These are phyloP conservation scores for Atalantia buxifolia DNA, from an alignment of 345 rosid species.

Conservation along the genomic window DNA sequence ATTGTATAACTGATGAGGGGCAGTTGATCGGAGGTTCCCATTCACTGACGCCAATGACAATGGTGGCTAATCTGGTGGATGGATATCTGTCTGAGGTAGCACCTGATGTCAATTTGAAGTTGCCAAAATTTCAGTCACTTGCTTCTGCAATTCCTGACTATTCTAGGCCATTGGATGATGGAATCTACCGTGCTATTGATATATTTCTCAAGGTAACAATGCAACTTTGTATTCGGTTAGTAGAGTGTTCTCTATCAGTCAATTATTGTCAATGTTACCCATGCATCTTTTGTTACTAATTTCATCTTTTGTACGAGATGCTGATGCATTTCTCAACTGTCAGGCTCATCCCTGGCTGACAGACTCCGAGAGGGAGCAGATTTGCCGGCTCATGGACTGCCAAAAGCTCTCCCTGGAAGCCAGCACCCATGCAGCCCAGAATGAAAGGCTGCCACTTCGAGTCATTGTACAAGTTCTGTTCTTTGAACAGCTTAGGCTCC, in stretches of 20 bases:
- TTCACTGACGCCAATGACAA: slow-evolving; percentile 48
- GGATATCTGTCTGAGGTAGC: slow-evolving; percentile 92
- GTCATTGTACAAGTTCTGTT: slow-evolving; percentile 85
- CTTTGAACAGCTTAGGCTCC: slow-evolving; percentile 85
- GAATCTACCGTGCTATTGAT: slow-evolving; percentile 87
- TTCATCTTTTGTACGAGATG: not conserved
- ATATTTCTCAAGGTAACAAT: slow-evolving; percentile 73
- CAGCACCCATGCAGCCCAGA: slow-evolving; percentile 90
- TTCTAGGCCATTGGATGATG: slow-evolving; percentile 76
- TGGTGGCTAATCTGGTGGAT: slow-evolving; percentile 79
- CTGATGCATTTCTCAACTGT: slow-evolving; percentile 2
- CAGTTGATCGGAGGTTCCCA: slow-evolving; percentile 48
- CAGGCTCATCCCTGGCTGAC: slow-evolving; percentile 95
- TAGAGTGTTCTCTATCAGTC: not conserved
- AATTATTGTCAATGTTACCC: not conserved
- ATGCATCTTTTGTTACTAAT: not conserved
- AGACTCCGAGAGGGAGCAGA: slow-evolving; percentile 72
- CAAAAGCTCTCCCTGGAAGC: slow-evolving; percentile 92
- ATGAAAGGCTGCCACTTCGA: slow-evolving; percentile 84
- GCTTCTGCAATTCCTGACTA: slow-evolving; percentile 69
- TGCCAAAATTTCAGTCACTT: slow-evolving; percentile 62
- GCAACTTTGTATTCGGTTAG: not conserved
- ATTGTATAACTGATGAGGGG: slow-evolving; percentile 44
- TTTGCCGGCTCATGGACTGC: slow-evolving; percentile 79
- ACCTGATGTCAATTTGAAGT: slow-evolving; percentile 79